Percentiles rank a stretch among this genome's conserved stretches.
Evolutionary conservation across 768 basidiomycete genomes (phyloP).

Genomic region (Dendrothele bispora): DNA sequence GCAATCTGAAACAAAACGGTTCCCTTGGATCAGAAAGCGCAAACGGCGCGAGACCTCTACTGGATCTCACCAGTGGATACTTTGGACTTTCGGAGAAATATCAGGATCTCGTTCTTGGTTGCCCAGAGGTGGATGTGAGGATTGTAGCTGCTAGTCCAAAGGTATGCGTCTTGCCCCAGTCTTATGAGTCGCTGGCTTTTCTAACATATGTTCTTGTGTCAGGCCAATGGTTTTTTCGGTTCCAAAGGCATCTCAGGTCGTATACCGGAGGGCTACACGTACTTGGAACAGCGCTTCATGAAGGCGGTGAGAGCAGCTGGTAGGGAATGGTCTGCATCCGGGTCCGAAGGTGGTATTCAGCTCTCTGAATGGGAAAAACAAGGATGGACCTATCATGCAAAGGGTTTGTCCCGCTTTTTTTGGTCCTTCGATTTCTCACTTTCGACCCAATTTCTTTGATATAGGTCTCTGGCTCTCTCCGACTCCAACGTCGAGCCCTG

Average conservation of each 20-base stretch:
- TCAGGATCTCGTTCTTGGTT: slow-evolving; percentile 65
- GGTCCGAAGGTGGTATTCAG: slow-evolving; percentile 46
- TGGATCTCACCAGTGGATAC: slow-evolving; percentile 93
- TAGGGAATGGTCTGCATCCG: slow-evolving; percentile 32
- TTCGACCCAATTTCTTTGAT: slow-evolving; percentile 4
- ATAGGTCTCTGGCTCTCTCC: slow-evolving; percentile 89
- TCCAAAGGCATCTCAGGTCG: slow-evolving; percentile 88
- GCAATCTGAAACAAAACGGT: slow-evolving; percentile 32
- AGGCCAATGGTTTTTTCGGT: slow-evolving; percentile 97
- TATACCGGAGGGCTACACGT: slow-evolving; percentile 94
- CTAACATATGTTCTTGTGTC: slow-evolving; percentile 1
- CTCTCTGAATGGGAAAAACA: slow-evolving; percentile 84
- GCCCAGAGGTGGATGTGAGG: slow-evolving; percentile 55
- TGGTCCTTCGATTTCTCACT: background rate
- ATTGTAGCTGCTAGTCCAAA: slow-evolving; percentile 88
- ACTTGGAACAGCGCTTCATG: slow-evolving; percentile 86
- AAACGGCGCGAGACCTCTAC: slow-evolving; percentile 33
- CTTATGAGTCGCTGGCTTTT: background rate
- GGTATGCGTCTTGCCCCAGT: slow-evolving; percentile 42
- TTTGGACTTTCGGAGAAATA: slow-evolving; percentile 86
- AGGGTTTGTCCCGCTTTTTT: slow-evolving; percentile 57
- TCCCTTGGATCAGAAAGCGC: background rate
- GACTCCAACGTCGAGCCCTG: slow-evolving; percentile 45
- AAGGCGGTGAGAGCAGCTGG: slow-evolving; percentile 52
- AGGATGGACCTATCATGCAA: slow-evolving; percentile 99